These are phyloP conservation scores for Eucalyptus dawsonii DNA, from an alignment of 345 rosid species.

Conservation along the genomic window DNA sequence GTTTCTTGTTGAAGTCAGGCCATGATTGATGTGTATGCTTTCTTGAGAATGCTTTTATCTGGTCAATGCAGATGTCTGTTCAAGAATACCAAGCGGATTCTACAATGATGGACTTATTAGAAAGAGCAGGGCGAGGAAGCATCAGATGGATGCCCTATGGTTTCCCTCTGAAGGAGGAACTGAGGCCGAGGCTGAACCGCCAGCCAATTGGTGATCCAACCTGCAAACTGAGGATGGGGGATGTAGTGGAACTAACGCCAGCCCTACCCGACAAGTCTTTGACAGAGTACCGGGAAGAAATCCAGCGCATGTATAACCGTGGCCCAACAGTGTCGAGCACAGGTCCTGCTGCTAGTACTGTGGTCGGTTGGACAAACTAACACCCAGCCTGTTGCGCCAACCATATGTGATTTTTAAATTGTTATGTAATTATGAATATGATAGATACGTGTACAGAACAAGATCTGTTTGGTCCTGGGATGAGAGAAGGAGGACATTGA, in stretches of 20 bases:
- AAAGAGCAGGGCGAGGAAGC: conserved; percentile 53
- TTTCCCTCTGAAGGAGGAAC: conserved; percentile 65
- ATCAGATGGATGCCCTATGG: conserved; percentile 61
- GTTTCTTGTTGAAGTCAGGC: not conserved
- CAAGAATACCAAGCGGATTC: conserved; percentile 72
- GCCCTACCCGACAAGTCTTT: conserved; percentile 70
- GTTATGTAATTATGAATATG: not conserved
- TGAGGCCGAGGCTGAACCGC: conserved; percentile 77
- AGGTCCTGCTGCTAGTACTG: not conserved
- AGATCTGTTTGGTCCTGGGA: not conserved
- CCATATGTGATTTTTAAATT: not conserved
- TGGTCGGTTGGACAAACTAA: not conserved
- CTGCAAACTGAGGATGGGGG: conserved; percentile 81
- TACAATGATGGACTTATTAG: conserved; percentile 61
- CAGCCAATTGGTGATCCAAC: conserved; percentile 47
- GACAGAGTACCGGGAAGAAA: conserved; percentile 82
- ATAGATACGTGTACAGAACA: not conserved
- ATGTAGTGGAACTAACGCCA: conserved; percentile 90
- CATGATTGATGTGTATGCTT: not conserved
- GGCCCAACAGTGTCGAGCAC: conserved; percentile 14
- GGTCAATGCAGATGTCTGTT: conserved; percentile 78
- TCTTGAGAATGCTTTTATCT: not conserved
- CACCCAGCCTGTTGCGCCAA: not conserved
- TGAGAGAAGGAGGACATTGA: not conserved
- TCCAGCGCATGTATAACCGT: conserved; percentile 78